Evolutionary conservation across 345 rosid genomes (phyloP), one percentile per base, ranked within the genome.

Genomic region (Linum trigynum): DNA sequence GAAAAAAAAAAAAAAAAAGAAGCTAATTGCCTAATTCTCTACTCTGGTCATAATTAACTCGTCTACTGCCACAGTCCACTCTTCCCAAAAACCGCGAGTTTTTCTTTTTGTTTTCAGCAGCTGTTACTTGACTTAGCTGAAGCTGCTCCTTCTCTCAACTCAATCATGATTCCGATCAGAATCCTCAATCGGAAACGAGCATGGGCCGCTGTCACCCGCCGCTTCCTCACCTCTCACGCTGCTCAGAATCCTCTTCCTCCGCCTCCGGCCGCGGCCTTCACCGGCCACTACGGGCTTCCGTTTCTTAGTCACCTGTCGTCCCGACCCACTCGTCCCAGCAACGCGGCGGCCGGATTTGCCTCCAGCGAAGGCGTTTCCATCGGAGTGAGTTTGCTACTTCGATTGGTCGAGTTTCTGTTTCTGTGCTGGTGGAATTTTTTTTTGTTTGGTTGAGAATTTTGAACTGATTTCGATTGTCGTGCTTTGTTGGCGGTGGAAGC

Each of bases 131-230:
- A 23, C 32, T 23, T 23, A 23, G 32, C 32, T 23, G 32, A 16
- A 57, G 15, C 6, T 57, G 59, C 38, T 8, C 1, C 4, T 57
- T 16, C 6, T 12, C 38, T 57, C 16, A 3, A 8, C 38, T 5
- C 5, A 32, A 76, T 37, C 65, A 79, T 77, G 80, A 74, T 79
- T 42, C 67, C 63, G 12, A 53, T 79, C 69, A 70, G 77, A 53
- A 64, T 74, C 51, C 72, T 57, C 57, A 48, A 9, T 15, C 88
- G 65, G 59, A 67, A 36, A 38, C 55, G 73, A 67, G 62, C 55
- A 40, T 69, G 62, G 70, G 9, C 53, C 53, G 69, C 48, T 41
- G 62, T 65, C 69, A 65, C 61, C 67, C 12, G 48, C 4, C 67
- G 74, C 17, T 70, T 58, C 38, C 58, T 76, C 5, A 23, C 32